Evolutionary conservation across 768 basidiomycete species (phyloP).

Genomic region (Gymnopilus junonius): DNA sequence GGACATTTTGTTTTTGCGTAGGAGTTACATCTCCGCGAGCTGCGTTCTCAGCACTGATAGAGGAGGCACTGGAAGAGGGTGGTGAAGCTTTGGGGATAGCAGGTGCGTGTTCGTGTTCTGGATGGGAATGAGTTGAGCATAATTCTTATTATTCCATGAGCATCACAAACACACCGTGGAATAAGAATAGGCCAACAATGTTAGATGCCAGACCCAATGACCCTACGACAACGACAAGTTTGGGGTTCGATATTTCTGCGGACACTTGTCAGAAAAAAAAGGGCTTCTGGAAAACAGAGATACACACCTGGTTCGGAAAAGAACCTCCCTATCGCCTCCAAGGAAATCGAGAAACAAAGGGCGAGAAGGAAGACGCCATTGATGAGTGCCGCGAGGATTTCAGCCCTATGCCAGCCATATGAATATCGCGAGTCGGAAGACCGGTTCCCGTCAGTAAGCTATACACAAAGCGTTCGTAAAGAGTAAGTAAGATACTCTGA

Average conservation of each 20-base stretch:
- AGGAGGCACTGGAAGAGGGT: constrained; percentile 29
- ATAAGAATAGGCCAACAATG: constrained; percentile 90
- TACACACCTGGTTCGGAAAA: constrained; percentile 77
- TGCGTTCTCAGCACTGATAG: constrained; percentile 24
- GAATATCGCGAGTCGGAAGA: constrained; percentile 79
- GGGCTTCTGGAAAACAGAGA: constrained; percentile 6
- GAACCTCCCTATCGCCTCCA: constrained; percentile 93
- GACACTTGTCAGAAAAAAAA: not conserved
- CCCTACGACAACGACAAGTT: constrained; percentile 89
- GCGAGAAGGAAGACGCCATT: constrained; percentile 98
- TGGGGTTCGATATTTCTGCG: constrained; percentile 87
- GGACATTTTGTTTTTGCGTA: constrained; percentile 30
- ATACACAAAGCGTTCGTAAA: not conserved
- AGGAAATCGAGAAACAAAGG: constrained; percentile 92
- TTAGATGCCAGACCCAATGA: constrained; percentile 89
- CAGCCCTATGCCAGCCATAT: constrained; percentile 99
- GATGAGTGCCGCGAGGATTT: constrained; percentile 91
- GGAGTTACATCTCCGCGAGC: constrained; percentile 30
- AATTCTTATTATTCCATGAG: not conserved
- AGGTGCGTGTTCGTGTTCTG: constrained; percentile 68
- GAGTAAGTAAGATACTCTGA: constrained; percentile 1
- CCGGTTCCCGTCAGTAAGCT: constrained; percentile 66
- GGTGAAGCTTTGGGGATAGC: constrained; percentile 49
- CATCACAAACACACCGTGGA: constrained; percentile 73
- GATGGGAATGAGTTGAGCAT: constrained; percentile 11